Base-by-base conservation (phyloP, 2,329 filamentous ascomycete species). In the Pseudogymnoascus sp. region DNA sequence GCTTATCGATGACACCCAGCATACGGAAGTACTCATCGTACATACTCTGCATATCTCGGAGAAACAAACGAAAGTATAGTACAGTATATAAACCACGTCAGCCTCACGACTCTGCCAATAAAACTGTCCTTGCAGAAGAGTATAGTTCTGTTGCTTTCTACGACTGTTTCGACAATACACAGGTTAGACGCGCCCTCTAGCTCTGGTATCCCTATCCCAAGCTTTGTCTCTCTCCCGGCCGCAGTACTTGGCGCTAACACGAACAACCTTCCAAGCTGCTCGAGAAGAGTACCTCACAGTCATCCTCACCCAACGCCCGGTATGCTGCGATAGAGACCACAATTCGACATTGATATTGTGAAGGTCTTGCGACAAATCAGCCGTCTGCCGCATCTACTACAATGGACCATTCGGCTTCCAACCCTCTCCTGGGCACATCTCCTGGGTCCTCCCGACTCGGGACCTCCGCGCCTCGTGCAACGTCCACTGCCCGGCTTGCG, bases 401-500 rank as follows among this genome's bases (percentile, higher is more conserved):
- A 56, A 56, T 56, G 50, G 50, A 56, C 50, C 50, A 56, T 56
- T 56, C 50, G 10, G 29, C 50, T 29, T 33, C 50, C 50, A 56
- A 56, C 50, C 50, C 50, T 56, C 26, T 56, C 1, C 50, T 56
- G 26, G 29, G 50, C 50, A 33, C 50, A 7, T 56, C 50, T 35
- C 62, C 62, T 29, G 53, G 62, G 4, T 60, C 50, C 5, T 64
- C 62, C 17, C 60, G 31, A 26, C 23, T 31, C 31, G 67, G 80
- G 64, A 79, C 80, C 60, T 84, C 83, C 7, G 71, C 82, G 26
- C 83, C 83, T 46, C 82, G 85, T 73, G 83, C 82, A 61, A 80
- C 85, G 66, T 77, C 82, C 59, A 88, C 82, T 61, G 85, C 85
- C 64, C 81, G 85, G 66, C 79, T 88, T 62, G 83, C 83, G 53